A percentile compares a stretch with the other conserved stretches of the same genome.
Evolutionary conservation across 257 asterid species (phyloP).

Genomic region (Fraxinus cuspidata): DNA sequence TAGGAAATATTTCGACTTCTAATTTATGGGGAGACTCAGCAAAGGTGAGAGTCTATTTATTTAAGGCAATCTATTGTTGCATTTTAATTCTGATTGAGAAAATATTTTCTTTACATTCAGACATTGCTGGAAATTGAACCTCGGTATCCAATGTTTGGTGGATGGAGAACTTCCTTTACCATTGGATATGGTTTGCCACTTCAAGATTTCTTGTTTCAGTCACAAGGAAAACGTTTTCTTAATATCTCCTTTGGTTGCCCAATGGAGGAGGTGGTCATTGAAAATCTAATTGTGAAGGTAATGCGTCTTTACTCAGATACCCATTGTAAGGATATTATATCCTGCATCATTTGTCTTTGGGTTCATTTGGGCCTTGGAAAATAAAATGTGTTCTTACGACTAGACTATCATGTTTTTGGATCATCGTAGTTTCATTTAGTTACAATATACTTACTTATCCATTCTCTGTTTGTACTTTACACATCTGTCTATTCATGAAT

Average conservation of each 20-base stretch:
- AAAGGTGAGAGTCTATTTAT: conserved; percentile 50
- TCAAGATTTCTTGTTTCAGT: conserved; percentile 77
- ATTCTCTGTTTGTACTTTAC: background rate
- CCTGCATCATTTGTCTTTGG: background rate
- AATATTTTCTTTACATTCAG: conserved; percentile 46
- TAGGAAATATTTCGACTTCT: conserved; percentile 96
- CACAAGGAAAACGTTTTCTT: conserved; percentile 78
- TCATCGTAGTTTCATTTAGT: conserved; percentile 13
- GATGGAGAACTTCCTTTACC: conserved; percentile 95
- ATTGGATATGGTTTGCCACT: conserved; percentile 95
- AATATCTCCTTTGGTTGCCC: conserved; percentile 82
- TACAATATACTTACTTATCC: background rate
- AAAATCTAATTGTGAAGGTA: conserved; percentile 88
- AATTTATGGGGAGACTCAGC: conserved; percentile 71
- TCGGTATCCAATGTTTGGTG: conserved; percentile 97
- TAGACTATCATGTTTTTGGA: conserved; percentile 1
- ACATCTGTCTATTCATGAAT: background rate
- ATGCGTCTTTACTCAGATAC: conserved; percentile 21
- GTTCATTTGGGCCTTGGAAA: conserved; percentile 7
- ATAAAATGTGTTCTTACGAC: background rate
- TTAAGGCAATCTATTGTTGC: conserved; percentile 6
- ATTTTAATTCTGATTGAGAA: conserved; percentile 26
- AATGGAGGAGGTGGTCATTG: conserved; percentile 74
- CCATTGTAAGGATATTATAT: conserved; percentile 15
- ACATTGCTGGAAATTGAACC: conserved; percentile 93